Evolutionary conservation across 2,329 filamentous ascomycete species (phyloP).

Genomic region (Aspergillus quadrilineatus): DNA sequence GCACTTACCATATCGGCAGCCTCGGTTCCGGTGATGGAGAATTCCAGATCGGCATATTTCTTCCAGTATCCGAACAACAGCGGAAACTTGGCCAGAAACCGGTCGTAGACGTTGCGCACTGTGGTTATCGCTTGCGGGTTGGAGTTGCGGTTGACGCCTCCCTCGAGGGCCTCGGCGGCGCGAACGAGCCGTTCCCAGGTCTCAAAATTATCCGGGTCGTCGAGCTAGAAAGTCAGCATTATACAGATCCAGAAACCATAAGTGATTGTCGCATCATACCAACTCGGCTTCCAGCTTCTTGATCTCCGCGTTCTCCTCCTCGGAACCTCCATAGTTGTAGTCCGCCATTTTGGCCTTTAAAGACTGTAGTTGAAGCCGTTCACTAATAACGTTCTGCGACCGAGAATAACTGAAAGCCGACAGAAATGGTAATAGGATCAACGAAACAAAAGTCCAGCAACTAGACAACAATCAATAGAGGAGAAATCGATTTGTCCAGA

Average conservation of each 20-base stretch:
- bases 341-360: conserved; percentile 60
- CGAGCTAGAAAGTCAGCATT: conserved; percentile 43
- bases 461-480: neutral
- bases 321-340: conserved; percentile 69
- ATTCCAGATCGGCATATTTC: conserved; percentile 97
- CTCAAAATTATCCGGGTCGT: conserved; percentile 87
- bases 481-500: neutral
- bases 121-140: conserved; percentile 89
- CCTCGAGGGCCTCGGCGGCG: conserved; percentile 79
- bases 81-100: conserved; percentile 90
- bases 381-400: neutral
- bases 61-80: conserved; percentile 99
- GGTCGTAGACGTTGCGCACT: conserved; percentile 83
- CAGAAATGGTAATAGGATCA: neutral
- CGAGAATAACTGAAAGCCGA: neutral
- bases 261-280: conserved; percentile 53
- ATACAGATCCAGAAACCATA: neutral
- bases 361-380: neutral
- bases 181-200: conserved; percentile 90
- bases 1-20: conserved; percentile 85
- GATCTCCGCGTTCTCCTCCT: conserved; percentile 80
- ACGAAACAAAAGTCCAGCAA: neutral
- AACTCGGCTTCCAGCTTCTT: conserved; percentile 75
- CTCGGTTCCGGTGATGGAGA: conserved; percentile 94
- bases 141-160: conserved; percentile 93